These are phyloP conservation scores for Gastrolobium villosum DNA, from an alignment of 306 rosid species.

Conservation along the genomic window DNA sequence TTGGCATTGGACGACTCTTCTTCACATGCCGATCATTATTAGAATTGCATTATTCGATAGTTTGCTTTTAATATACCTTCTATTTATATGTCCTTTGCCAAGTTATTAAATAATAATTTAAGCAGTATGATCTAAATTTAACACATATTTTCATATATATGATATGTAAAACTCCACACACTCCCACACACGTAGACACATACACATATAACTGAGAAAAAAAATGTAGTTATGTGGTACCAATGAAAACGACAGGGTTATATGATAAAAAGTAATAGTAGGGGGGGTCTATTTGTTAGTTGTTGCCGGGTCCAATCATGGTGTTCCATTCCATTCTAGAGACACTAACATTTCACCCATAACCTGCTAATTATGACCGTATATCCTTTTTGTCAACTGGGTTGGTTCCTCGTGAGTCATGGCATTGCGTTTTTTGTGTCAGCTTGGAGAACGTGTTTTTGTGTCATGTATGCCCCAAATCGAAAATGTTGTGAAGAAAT, in stretches of 20 bases:
- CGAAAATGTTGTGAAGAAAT: neutral
- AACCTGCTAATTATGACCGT: conserved; percentile 38
- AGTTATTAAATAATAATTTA: neutral
- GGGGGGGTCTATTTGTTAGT: conserved; percentile 15
- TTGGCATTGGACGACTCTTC: conserved; percentile 28
- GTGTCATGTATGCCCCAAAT: neutral
- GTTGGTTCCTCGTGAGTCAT: neutral
- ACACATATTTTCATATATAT: neutral
- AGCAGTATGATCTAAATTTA: neutral
- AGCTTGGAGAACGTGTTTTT: neutral
- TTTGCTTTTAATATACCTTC: neutral
- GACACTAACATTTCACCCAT: conserved; percentile 42
- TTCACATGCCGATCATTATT: conserved; percentile 36
- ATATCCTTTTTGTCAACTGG: neutral
- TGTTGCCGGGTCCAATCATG: conserved; percentile 47
- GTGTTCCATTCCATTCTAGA: neutral
- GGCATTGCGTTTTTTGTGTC: neutral
- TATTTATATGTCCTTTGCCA: neutral
- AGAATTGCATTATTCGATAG: neutral
- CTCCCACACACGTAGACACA: neutral
- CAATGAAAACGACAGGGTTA: neutral
- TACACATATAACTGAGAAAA: neutral
- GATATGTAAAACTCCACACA: neutral
- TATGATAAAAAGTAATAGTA: neutral
- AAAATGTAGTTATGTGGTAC: neutral